phyloP scores from a whole-genome alignment of 371 early-diverging fungal species.

The Mucor mucedo region DNA sequence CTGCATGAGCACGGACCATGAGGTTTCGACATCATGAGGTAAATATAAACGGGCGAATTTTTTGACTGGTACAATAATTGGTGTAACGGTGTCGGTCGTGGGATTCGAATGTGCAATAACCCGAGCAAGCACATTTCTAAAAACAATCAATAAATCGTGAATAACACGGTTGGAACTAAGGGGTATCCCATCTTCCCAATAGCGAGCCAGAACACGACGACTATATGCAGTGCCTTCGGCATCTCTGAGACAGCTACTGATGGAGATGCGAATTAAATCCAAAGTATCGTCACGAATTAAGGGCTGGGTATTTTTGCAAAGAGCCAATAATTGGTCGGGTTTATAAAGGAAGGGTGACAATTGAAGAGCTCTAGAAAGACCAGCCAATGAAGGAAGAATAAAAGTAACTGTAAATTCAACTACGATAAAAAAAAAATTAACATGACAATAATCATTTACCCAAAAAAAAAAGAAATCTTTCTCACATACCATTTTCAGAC shows the following conservation, averaged over 20 bases:
- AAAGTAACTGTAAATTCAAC: slow-evolving; percentile 65
- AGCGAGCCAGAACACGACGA: slow-evolving; percentile 52
- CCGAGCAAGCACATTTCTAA: slow-evolving; percentile 58
- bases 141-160: slow-evolving; percentile 55
- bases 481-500: slow-evolving; percentile 27
- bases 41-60: slow-evolving; percentile 19
- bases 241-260: slow-evolving; percentile 51
- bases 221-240: slow-evolving; percentile 48
- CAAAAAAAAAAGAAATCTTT: background rate
- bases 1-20: slow-evolving; percentile 52
- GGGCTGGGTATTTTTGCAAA: slow-evolving; percentile 55
- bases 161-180: slow-evolving; percentile 60
- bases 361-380: slow-evolving; percentile 69
- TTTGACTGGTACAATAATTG: slow-evolving; percentile 6
- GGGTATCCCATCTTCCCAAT: slow-evolving; percentile 53
- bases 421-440: slow-evolving; percentile 10
- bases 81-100: background rate
- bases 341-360: slow-evolving; percentile 57
- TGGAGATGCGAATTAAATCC: slow-evolving; percentile 59
- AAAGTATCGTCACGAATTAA: slow-evolving; percentile 59
- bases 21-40: slow-evolving; percentile 44
- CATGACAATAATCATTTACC: background rate
- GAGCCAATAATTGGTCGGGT: slow-evolving; percentile 49
- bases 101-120: slow-evolving; percentile 40
- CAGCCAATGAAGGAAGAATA: slow-evolving; percentile 70